Base-by-base conservation (phyloP, 306 rosid genomes). In the Cucumis melo region DNA sequence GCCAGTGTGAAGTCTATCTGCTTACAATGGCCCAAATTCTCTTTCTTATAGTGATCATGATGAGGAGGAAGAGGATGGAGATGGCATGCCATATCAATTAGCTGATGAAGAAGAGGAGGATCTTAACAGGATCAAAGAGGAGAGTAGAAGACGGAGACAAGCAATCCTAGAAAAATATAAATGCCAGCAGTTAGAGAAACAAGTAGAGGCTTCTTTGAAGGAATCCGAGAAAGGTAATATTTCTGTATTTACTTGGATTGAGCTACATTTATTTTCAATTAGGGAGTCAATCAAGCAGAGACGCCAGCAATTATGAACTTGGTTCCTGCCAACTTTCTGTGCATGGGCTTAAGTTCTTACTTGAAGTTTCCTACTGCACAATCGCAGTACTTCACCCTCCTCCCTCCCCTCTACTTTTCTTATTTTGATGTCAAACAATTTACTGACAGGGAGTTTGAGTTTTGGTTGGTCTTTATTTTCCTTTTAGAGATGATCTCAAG, bases 21-120 rank as follows among this genome's bases (percentile, higher is more conserved):
- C 24, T 7, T 29, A 27, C 19, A 8, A 27, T 51, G 60, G 46
- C 17, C 34, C 77, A 27, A 29, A 14, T 34, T 20, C n/a, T 24
- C 27, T n/a, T 17, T 63, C 44, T 80, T 78, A 75, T 84, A 90
- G 93, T 79, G 83, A 81, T 60, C 95, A 88, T 60, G 88, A 84
- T 74, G 91, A 84, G 81, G 93, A 86, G 77, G 91, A 87, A 77
- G 93, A 90, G 79, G 56, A 80, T 10, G 93, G 91, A n/a, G 98
- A 93, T 50, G 68, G 55, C 53, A 84, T 29, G 61, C 21, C 84
- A 19, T 77, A 87, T 77, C 90, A 80, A 75, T 75, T 84, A 74
- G 92, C 86, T 53, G 97, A 92, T 38, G 91, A 94, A 83, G 99
- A 95, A 83, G 98, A 94, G 81, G 98, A 95, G 54, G 93, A 95